Base-by-base conservation (phyloP, 2,329 filamentous ascomycete species). In the Scleromitrula shiraiana region DNA sequence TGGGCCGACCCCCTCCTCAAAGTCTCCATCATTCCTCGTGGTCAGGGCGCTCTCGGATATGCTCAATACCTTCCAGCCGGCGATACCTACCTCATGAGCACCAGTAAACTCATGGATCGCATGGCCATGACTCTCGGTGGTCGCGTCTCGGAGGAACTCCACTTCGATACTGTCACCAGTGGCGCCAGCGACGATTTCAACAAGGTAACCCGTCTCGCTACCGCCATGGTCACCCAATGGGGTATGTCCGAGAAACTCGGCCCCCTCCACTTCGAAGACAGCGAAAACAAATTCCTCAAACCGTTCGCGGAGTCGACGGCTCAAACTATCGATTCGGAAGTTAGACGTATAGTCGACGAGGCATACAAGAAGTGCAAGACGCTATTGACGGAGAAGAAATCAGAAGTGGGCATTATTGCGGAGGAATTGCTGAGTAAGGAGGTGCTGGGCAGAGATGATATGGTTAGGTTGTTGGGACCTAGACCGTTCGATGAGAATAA, bases 51-150 rank as follows among this genome's bases (percentile, higher is more conserved):
- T 22, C 75, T 98, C 14, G 93, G 93, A 7, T 98, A 98, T 64
- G 93, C 93, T 2, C 93, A 98, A 68, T 97, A 97, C 66, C 77
- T 98, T n/a, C 93, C 93, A 1, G 77, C 83, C 19, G 82, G 83
- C 49, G 93, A 98, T 64, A 88, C 88, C 7, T 97, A 97, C 67
- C 78, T 98, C 55, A 93, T 98, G 90, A 95, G 85, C 63, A 83
- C 88, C 55, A 83, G 90, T 65, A 93, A 98, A 70, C 76, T 98
- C 35, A 95, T 97, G 88, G 93, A 98, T 67, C 89, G 93, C 59
- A 98, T 98, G 93, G 93, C 93, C 55, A 98, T 98, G 93, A 96
- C 91, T 2, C 82, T 98, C 47, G 93, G 90, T 59, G 93, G 93
- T 2, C 88, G 93, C 56, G 86, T 98, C 20, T 93, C 85, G 17